Evolutionary conservation across 1,284 basidiomycete genomes (phyloP).

Genomic region (Retiboletus flavoniger): DNA sequence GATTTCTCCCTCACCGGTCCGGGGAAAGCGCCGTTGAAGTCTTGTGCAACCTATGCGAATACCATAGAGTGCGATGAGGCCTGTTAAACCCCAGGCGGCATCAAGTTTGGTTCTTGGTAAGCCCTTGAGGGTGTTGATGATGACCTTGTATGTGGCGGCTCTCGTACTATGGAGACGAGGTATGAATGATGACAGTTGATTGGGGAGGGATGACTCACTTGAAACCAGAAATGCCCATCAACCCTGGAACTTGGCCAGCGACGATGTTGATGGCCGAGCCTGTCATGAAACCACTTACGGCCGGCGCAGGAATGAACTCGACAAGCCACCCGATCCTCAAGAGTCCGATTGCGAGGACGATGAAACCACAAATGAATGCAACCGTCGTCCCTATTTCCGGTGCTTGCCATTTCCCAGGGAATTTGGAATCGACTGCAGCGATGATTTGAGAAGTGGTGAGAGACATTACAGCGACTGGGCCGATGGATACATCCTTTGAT

Average conservation of each 20-base stretch:
- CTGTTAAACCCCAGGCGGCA: conserved; percentile 87
- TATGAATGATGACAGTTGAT: neutral
- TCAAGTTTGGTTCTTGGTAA: conserved; percentile 73
- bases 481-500: conserved; percentile 94
- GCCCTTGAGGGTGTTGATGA: conserved; percentile 90
- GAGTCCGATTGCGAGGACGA: conserved; percentile 91
- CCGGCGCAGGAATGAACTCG: conserved; percentile 91
- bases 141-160: conserved; percentile 81
- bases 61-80: conserved; percentile 71
- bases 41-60: conserved; percentile 68
- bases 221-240: conserved; percentile 84
- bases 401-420: conserved; percentile 56
- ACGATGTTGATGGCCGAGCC: conserved; percentile 89
- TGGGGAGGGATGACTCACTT: conserved; percentile 50
- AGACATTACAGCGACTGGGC: conserved; percentile 97
- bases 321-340: conserved; percentile 92
- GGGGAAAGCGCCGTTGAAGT: conserved; percentile 67
- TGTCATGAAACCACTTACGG: conserved; percentile 92
- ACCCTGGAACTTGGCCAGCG: conserved; percentile 78
- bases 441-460: conserved; percentile 87
- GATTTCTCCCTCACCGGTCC: conserved; percentile 45
- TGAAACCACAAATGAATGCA: conserved; percentile 89
- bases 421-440: conserved; percentile 52
- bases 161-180: conserved; percentile 61
- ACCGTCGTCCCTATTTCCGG: conserved; percentile 84